These are phyloP conservation scores for Protomyces gravidus DNA, from an alignment of 1,139 yeast species.

Conservation along the genomic window DNA sequence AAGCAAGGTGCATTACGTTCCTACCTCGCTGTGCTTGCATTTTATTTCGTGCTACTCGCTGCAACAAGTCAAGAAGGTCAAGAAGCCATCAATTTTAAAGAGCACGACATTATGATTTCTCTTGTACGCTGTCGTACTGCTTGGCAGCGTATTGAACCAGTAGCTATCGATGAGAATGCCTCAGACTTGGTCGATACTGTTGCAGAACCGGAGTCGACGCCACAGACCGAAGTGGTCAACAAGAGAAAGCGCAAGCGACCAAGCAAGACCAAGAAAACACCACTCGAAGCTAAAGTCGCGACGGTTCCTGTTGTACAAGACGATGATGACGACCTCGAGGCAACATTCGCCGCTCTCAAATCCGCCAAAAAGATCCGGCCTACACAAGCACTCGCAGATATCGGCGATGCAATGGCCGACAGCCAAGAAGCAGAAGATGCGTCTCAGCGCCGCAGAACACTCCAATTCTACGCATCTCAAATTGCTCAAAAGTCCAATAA, in stretches of 20 bases:
- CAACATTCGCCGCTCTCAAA: constrained; percentile 51
- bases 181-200: background rate
- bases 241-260: constrained; percentile 35
- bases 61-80: constrained; percentile 59
- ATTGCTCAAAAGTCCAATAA: constrained; percentile 69
- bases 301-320: constrained; percentile 37
- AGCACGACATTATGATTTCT: constrained; percentile 30
- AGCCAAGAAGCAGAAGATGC: constrained; percentile 86
- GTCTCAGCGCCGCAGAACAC: constrained; percentile 69
- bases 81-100: constrained; percentile 82
- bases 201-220: constrained; percentile 34
- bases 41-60: constrained; percentile 69
- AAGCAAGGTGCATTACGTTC: constrained; percentile 68
- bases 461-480: constrained; percentile 94
- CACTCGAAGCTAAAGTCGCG: constrained; percentile 33
- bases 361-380: constrained; percentile 35
- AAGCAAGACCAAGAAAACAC: constrained; percentile 28
- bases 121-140: constrained; percentile 30
- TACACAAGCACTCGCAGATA: constrained; percentile 46
- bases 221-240: constrained; percentile 12
- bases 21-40: constrained; percentile 67
- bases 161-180: constrained; percentile 10
- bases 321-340: constrained; percentile 43
- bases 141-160: constrained; percentile 25
- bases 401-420: constrained; percentile 57